Evolutionary conservation across 306 rosid genomes (phyloP).

Genomic region (Trifolium dubium): DNA sequence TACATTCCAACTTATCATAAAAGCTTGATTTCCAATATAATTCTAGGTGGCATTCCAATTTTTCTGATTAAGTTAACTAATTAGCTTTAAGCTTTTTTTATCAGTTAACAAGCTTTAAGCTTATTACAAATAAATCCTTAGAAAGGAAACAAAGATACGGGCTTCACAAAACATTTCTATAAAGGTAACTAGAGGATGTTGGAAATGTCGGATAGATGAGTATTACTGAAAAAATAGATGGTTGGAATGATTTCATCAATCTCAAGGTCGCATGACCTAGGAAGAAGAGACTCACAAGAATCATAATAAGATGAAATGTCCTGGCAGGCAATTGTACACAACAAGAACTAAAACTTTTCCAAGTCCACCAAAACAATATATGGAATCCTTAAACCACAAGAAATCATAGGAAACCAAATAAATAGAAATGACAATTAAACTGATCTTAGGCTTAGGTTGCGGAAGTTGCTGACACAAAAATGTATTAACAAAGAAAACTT

Average conservation of each 20-base stretch:
- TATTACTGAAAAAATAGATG: too few relatives aligned
- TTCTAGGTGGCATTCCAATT: neutral
- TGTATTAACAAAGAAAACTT: neutral
- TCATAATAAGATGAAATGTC: too few relatives aligned
- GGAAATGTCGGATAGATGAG: too few relatives aligned
- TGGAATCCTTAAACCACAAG: neutral
- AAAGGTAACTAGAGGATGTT: too few relatives aligned
- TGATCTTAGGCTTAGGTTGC: neutral
- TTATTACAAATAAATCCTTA: too few relatives aligned
- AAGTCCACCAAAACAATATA: neutral
- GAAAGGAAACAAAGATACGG: too few relatives aligned
- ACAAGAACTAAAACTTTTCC: neutral
- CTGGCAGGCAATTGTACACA: neutral
- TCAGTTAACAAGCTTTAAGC: too few relatives aligned
- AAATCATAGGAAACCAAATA: neutral
- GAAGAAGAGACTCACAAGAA: neutral
- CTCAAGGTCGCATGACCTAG: conserved; percentile 7
- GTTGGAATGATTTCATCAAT: conserved; percentile 20
- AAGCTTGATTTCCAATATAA: neutral
- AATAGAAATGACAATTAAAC: too few relatives aligned
- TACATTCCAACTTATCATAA: conserved; percentile 15
- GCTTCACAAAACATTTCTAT: too few relatives aligned
- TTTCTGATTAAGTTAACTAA: conserved; percentile 15
- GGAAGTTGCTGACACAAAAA: neutral
- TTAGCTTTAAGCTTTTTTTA: too few relatives aligned